Evolutionary conservation across 352 stramenopile species (phyloP), one percentile per base, ranked within the genome.

Genomic region (Phytophthora colocasiae): DNA sequence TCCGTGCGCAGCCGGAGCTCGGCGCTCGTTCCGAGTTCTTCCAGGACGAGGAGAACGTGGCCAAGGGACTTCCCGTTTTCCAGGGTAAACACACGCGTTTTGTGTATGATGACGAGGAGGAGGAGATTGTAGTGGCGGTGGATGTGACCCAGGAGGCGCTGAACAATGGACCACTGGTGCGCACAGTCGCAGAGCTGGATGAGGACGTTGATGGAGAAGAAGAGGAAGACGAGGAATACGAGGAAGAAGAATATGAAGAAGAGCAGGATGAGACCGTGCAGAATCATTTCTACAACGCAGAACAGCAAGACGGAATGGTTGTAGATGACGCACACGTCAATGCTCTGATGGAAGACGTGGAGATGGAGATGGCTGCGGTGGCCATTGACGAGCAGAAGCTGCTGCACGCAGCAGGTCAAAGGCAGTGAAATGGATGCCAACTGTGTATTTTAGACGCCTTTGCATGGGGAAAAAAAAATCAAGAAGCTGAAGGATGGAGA

Each of bases 31-130:
- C 81, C 27, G 53, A 68, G 39, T 92, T 89, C 56, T 92, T 90
- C 69, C 77, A 88, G 71, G 67, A 85, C 73, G 71, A 76, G 22
- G 57, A 60, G 49, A 92, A 92, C 67, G 69, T 91, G 47, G 50
- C 68, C 48, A 73, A 68, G 19, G 84, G 84, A 6, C 75, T 92
- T 31, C 84, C 84, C 1, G 77, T 92, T 11, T 92, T 92, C 65
- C 84, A 91, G 66, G 84, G 84, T 27, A 90, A 84, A 61, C 84
- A 92, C 80, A 92, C 82, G 69, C 82, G 84, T 31, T 92, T 93
- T 43, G 75, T 93, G 50, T 93, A 93, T 72, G 85, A 93, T 55
- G 79, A 89, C 11, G 80, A 89, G 7, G 81, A 90, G 1, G 75
- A 87, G 8, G 77, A 87, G 58, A 90, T 93, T 60, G 68, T 90